These are phyloP conservation scores for Dothideomycetes sp. DNA, from an alignment of 2,329 filamentous ascomycete genomes.

Conservation along the genomic window DNA sequence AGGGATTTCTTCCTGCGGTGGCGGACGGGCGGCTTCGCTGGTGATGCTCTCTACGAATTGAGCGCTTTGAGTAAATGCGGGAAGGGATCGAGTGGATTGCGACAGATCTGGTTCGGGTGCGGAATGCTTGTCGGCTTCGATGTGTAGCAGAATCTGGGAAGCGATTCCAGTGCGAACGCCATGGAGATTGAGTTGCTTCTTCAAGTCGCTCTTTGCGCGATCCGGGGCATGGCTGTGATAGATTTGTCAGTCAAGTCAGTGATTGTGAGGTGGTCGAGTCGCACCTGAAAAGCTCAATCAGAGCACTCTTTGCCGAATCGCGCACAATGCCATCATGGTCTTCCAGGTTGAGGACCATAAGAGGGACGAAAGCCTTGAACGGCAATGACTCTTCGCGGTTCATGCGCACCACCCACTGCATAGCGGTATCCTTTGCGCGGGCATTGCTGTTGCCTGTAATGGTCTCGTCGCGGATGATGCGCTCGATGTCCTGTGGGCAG, in stretches of 20 bases:
- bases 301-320: slow-evolving; percentile 70
- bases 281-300: slow-evolving; percentile 79
- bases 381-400: slow-evolving; percentile 68
- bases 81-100: slow-evolving; percentile 35
- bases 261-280: slow-evolving; percentile 4
- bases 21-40: slow-evolving; percentile 43
- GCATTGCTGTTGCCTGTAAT: slow-evolving; percentile 74
- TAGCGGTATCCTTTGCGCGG: slow-evolving; percentile 72
- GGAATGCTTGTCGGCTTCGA: slow-evolving; percentile 31
- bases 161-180: slow-evolving; percentile 83
- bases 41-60: slow-evolving; percentile 35
- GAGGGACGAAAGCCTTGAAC: slow-evolving; percentile 75
- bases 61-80: slow-evolving; percentile 34
- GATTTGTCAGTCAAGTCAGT: neutral
- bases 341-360: slow-evolving; percentile 76
- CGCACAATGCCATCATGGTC: slow-evolving; percentile 83
- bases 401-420: slow-evolving; percentile 82
- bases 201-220: slow-evolving; percentile 77
- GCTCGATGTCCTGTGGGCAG: slow-evolving; percentile 65
- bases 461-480: slow-evolving; percentile 66
- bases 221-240: slow-evolving; percentile 61
- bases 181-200: slow-evolving; percentile 72
- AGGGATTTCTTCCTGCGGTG: slow-evolving; percentile 56
- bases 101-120: slow-evolving; percentile 23
- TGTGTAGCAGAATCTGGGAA: slow-evolving; percentile 66